Percentiles rank a stretch among this genome's conserved stretches.
These are phyloP conservation scores for Aspergillus sp. DNA, from an alignment of 2,329 filamentous ascomycete species.

Conservation along the genomic window DNA sequence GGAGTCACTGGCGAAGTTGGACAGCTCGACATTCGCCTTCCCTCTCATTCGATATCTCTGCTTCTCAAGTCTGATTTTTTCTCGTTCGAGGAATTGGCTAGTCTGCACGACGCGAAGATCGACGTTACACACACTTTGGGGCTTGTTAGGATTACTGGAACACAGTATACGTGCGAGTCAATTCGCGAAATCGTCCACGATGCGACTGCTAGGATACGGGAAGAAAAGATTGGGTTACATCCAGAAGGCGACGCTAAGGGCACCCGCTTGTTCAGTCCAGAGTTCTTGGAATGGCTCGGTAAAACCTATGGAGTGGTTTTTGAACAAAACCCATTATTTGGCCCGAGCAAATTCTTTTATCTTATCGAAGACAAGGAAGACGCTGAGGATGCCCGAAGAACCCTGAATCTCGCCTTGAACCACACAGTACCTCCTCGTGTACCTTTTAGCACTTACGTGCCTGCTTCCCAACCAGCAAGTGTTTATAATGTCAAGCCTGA, in stretches of 20 bases:
- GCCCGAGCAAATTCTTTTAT: slow-evolving; percentile 25
- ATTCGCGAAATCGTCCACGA: slow-evolving; percentile 30
- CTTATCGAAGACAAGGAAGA: slow-evolving; percentile 25
- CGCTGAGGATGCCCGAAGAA: slow-evolving; percentile 29
- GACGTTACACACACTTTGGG: slow-evolving; percentile 29
- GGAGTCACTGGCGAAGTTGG: slow-evolving; percentile 29
- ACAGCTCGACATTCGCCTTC: slow-evolving; percentile 31
- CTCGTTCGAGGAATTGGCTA: slow-evolving; percentile 34
- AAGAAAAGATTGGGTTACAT: slow-evolving; percentile 22
- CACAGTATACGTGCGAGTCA: slow-evolving; percentile 25
- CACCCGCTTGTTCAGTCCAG: slow-evolving; percentile 13
- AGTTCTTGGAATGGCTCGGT: slow-evolving; percentile 30
- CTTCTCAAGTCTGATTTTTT: slow-evolving; percentile 28
- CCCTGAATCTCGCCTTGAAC: slow-evolving; percentile 26
- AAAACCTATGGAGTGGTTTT: slow-evolving; percentile 26
- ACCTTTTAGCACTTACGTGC: slow-evolving; percentile 32
- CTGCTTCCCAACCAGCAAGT: slow-evolving; percentile 21
- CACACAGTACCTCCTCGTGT: slow-evolving; percentile 12
- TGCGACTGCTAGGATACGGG: slow-evolving; percentile 22
- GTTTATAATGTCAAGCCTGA: slow-evolving; percentile 20
- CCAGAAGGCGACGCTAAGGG: slow-evolving; percentile 6
- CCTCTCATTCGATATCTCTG: slow-evolving; percentile 21
- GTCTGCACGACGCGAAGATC: slow-evolving; percentile 29
- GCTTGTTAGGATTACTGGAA: slow-evolving; percentile 33
- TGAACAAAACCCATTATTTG: slow-evolving; percentile 12